These are phyloP conservation scores for Fusarium nodosum DNA, from an alignment of 2,329 filamentous ascomycete species.

Conservation along the genomic window DNA sequence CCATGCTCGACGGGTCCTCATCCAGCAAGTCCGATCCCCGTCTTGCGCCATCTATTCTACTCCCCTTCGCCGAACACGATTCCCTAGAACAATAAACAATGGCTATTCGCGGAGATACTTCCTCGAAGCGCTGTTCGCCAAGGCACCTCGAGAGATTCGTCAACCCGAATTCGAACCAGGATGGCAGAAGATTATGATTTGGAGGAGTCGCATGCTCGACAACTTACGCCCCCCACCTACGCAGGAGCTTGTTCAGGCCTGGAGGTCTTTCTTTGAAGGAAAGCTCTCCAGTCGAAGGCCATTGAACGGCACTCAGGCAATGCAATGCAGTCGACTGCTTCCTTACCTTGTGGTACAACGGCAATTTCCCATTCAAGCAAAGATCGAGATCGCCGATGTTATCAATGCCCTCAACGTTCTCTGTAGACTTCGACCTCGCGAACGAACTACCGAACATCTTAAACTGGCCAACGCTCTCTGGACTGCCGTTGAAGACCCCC, in stretches of 20 bases:
- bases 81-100: constrained; percentile 44
- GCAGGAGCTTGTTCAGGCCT: constrained; percentile 74
- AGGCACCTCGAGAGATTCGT: constrained; percentile 70
- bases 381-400: constrained; percentile 53
- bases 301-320: constrained; percentile 76
- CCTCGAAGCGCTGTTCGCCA: constrained; percentile 70
- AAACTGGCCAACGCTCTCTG: constrained; percentile 63
- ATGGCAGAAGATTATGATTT: constrained; percentile 77
- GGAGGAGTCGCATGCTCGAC: constrained; percentile 73
- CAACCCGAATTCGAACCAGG: constrained; percentile 77
- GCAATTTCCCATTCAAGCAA: constrained; percentile 33
- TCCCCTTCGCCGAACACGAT: constrained; percentile 48
- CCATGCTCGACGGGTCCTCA: constrained; percentile 59
- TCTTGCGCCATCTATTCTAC: constrained; percentile 54
- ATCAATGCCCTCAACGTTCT: constrained; percentile 62
- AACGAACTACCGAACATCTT: constrained; percentile 61
- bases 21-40: constrained; percentile 53
- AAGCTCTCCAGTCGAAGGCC: constrained; percentile 63
- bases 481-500: constrained; percentile 42
- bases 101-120: constrained; percentile 61
- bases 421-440: constrained; percentile 57
- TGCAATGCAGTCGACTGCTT: constrained; percentile 68
- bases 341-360: constrained; percentile 65
- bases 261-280: constrained; percentile 72
- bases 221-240: constrained; percentile 73